Evolutionary conservation across 805 yeast genomes (phyloP).

Genomic region (Tetrapisispora taiwanensis): DNA sequence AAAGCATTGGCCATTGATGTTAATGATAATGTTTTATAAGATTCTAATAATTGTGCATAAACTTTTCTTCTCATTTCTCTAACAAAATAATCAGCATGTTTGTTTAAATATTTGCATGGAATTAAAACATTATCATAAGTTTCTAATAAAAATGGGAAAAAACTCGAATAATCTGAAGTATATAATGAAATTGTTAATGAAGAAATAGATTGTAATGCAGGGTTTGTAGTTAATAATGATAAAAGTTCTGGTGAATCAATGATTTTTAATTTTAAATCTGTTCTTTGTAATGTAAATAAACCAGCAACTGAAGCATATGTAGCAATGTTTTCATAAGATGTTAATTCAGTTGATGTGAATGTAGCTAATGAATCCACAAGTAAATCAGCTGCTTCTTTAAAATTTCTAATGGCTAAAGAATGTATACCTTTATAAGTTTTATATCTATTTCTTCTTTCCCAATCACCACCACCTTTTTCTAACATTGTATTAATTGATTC

Average conservation of each 20-base stretch:
- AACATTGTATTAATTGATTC: slow-evolving; percentile 65
- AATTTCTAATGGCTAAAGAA: slow-evolving; percentile 73
- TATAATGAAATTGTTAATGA: slow-evolving; percentile 78
- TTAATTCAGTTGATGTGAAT: slow-evolving; percentile 83
- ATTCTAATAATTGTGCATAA: slow-evolving; percentile 85
- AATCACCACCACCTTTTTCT: slow-evolving; percentile 97
- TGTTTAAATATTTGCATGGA: slow-evolving; percentile 54
- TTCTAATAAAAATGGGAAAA: slow-evolving; percentile 65
- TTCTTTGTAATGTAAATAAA: slow-evolving; percentile 69
- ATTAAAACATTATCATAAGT: slow-evolving; percentile 64
- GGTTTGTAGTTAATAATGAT: slow-evolving; percentile 62
- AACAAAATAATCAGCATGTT: slow-evolving; percentile 74
- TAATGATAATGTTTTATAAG: slow-evolving; percentile 81
- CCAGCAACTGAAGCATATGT: slow-evolving; percentile 86
- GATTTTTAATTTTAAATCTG: slow-evolving; percentile 70
- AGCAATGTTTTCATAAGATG: slow-evolving; percentile 84
- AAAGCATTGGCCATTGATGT: slow-evolving; percentile 91
- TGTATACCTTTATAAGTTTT: slow-evolving; percentile 87
- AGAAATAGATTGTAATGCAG: slow-evolving; percentile 67
- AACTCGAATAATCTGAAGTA: slow-evolving; percentile 74
- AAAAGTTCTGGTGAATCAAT: slow-evolving; percentile 92
- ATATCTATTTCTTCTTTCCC: slow-evolving; percentile 95
- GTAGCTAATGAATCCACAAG: slow-evolving; percentile 89
- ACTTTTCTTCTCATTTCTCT: slow-evolving; percentile 94
- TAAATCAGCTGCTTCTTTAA: slow-evolving; percentile 72